Base-by-base conservation (phyloP, 106 monocot genomes). In the Posidonia australis region DNA sequence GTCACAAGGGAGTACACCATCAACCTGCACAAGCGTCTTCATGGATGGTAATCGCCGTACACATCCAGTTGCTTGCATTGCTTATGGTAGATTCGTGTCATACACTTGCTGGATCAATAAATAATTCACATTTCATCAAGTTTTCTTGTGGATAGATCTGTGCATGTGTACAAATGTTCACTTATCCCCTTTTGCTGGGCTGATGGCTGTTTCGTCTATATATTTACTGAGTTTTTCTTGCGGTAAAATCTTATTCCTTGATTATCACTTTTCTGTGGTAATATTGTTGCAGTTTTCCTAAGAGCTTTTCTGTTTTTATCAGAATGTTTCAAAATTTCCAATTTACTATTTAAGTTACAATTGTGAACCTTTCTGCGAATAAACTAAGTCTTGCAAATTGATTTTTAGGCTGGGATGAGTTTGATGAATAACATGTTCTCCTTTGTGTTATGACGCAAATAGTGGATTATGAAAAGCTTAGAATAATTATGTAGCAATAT, bases 1-100 rank as follows among this genome's bases (percentile, higher is more conserved):
- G 65, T 73, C 0, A 73, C 73, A 17, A 73, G 73, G 44, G 73
- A 73, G 55, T 73, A 65, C 73, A 73, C 73, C 25, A 73, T 73
- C 54, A 73, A 73, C 27, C 55, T 66, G 14, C 73, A 73, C 65
- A 73, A 73, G 31, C 73, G 73, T 11, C 65, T 73, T 19, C 73
- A 73, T 66, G 73, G 73, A 65, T 73, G 73, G 71, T 72, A 72
- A 49, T 45, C 0, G 5, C n/a, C 0, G 0, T 64, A 25, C 10
- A 10, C n/a, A 17, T 49, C n/a, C n/a, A 49, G 10, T 49, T 12
- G 13, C 49, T 19, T 17, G n/a, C n/a, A n/a, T 14, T 49, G 49
- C 5, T n/a, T 17, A 49, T 49, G 16, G 4, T 49, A 17, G 3
- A 19, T 17, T 17, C 5, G 13, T 14, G 10, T 49, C 49, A 49